Base-by-base conservation (phyloP, 768 basidiomycete genomes). In the Filobasidium wieringae region DNA sequence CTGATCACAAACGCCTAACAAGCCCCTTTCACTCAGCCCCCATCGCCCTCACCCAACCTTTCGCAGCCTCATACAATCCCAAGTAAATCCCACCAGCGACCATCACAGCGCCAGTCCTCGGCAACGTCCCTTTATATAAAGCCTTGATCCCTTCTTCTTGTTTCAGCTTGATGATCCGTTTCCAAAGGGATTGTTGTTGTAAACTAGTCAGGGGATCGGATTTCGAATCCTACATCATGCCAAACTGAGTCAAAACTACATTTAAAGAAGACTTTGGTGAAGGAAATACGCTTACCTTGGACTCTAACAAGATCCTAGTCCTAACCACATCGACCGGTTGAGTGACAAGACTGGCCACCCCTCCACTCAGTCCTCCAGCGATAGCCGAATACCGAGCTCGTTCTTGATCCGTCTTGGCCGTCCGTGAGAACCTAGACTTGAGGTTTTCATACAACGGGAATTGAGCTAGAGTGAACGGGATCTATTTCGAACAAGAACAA, bases 321-420 rank as follows among this genome's bases (percentile, higher is more conserved):
- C 97, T 97, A 30, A 93, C 79, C 1, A 97, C 95, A 67, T 99
- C 95, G 27, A 99, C 77, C 1, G 95, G 95, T 0, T 93, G 96
- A 1, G 95, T 99, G 33, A 85, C 63, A 0, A 85, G 87, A 0
- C 91, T 92, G 5, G 91, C 91, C 26, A 87, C 76, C 0, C 86
- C 93, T 8, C 95, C 95, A 0, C 95, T 86, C 45, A 92, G 77
- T 67, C 85, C 87, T 2, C 93, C 95, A 65, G 93, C 96, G 2
- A 84, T 61, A 0, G 91, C 92, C 1, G 77, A 76, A 56, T 79
- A 71, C 24, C 69, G 66, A 7, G 77, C 67, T 8, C 67, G 67
- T 2, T 43, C 88, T 73, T 34, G 45, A 58, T 83, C 81, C 31
- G 82, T 76, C 15, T 76, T 73, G 45, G 56, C n/a, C n/a, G n/a